phyloP scores from a whole-genome alignment of 1,284 basidiomycete genomes.

The Leccinum fuscescens region DNA sequence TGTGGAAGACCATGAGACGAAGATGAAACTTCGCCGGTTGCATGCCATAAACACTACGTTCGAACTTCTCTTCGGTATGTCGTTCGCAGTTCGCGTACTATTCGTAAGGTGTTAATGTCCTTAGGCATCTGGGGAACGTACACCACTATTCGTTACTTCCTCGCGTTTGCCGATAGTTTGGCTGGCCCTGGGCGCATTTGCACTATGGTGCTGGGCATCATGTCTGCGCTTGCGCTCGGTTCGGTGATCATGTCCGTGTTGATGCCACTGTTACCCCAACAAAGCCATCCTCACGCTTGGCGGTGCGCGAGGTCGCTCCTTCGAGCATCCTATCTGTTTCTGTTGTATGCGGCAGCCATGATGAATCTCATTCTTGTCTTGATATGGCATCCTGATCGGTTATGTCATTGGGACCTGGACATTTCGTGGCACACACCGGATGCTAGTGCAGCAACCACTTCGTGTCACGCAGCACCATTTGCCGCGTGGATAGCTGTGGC shows the following conservation, averaged over 20 bases:
- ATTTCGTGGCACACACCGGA: slow-evolving; percentile 52
- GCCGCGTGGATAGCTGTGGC: slow-evolving; percentile 53
- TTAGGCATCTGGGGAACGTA: slow-evolving; percentile 59
- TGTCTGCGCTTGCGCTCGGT: slow-evolving; percentile 55
- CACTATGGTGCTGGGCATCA: slow-evolving; percentile 57
- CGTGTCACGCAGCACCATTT: slow-evolving; percentile 42
- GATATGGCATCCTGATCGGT: slow-evolving; percentile 41
- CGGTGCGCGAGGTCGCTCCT: slow-evolving; percentile 27
- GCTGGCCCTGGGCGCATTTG: slow-evolving; percentile 41
- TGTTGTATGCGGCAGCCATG: slow-evolving; percentile 49
- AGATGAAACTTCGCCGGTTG: slow-evolving; percentile 43
- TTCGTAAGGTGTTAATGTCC: not conserved
- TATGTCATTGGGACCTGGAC: slow-evolving; percentile 63
- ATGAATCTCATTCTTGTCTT: slow-evolving; percentile 55
- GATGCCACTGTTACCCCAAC: slow-evolving; percentile 40
- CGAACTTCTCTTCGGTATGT: slow-evolving; percentile 48
- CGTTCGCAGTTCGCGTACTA: slow-evolving; percentile 18
- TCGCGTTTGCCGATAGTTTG: slow-evolving; percentile 48
- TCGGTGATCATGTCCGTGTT: slow-evolving; percentile 47
- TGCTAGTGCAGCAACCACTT: slow-evolving; percentile 19
- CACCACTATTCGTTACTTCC: slow-evolving; percentile 59
- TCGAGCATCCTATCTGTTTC: slow-evolving; percentile 45
- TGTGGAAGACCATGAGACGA: slow-evolving; percentile 35
- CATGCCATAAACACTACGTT: slow-evolving; percentile 39
- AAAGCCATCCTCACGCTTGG: slow-evolving; percentile 10